A percentile compares a stretch with the other conserved stretches of the same genome.
Conservation (phyloP, 2,329 filamentous ascomycete genomes). For the Arthrobotrys megalospora region DNA sequence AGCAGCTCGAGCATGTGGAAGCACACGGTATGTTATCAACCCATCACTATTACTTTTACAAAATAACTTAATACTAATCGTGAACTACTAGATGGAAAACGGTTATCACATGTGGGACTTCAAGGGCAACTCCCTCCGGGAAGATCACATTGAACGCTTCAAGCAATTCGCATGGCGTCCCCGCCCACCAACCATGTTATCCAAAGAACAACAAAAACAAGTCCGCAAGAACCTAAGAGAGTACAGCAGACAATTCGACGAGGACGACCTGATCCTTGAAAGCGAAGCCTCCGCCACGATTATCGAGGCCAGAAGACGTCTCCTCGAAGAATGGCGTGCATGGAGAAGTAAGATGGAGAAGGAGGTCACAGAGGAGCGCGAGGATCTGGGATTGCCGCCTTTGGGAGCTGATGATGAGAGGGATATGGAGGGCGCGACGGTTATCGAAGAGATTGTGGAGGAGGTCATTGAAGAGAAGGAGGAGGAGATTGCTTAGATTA, state of each 20-base stretch:
- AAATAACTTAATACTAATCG: conserved; percentile 5
- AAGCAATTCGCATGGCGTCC: conserved; percentile 98
- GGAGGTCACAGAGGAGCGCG: conserved; percentile 80
- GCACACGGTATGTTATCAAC: conserved; percentile 79
- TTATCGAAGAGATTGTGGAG: conserved; percentile 87
- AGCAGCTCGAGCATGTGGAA: conserved; percentile 97
- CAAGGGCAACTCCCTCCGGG: conserved; percentile 87
- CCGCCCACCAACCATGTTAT: conserved; percentile 88
- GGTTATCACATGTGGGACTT: conserved; percentile 99
- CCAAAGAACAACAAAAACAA: conserved; percentile 96
- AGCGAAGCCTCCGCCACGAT: conserved; percentile 89
- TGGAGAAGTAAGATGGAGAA: conserved; percentile 83
- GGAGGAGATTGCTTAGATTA: conserved; percentile 77
- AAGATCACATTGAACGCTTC: conserved; percentile 95
- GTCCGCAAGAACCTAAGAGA: conserved; percentile 98
- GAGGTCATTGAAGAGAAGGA: conserved; percentile 77
- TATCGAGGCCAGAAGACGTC: conserved; percentile 84
- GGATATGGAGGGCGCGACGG: conserved; percentile 76
- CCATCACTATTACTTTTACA: conserved; percentile 36
- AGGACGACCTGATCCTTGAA: conserved; percentile 92
- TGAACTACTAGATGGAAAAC: conserved; percentile 86
- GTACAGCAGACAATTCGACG: conserved; percentile 94
- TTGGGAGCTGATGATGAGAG: conserved; percentile 75
- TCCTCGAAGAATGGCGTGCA: conserved; percentile 88
- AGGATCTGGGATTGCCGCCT: conserved; percentile 76